Evolutionary conservation across 345 rosid species (phyloP).

Genomic region (Eucalyptus caleyi): DNA sequence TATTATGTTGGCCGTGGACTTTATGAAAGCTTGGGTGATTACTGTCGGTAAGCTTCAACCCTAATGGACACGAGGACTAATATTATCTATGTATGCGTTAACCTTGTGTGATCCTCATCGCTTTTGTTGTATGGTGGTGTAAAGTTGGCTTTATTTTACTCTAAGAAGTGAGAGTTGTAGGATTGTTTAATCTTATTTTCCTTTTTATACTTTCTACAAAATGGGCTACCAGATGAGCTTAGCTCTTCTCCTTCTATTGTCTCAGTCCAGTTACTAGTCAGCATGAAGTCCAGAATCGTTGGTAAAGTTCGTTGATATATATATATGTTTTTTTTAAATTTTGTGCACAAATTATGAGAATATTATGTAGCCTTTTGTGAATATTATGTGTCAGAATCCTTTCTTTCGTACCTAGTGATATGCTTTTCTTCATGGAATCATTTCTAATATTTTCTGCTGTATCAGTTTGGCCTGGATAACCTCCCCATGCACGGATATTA

Average conservation of each 20-base stretch:
- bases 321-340: background rate
- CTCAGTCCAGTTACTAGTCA: background rate
- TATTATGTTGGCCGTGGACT: conserved; percentile 98
- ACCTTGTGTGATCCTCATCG: background rate
- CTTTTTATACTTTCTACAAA: background rate
- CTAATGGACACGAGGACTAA: background rate
- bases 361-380: background rate
- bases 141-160: background rate
- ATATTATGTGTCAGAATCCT: background rate
- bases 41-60: conserved; percentile 53
- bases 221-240: background rate
- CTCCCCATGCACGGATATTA: background rate
- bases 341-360: background rate
- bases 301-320: background rate
- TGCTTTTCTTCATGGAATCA: background rate
- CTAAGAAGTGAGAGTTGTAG: background rate
- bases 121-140: background rate
- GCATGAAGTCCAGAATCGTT: background rate
- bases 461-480: background rate
- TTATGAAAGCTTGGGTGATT: conserved; percentile 71
- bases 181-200: background rate
- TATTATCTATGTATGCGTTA: background rate
- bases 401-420: background rate
- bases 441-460: background rate
- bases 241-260: background rate